A percentile compares a stretch with the other conserved stretches of the same genome.
Evolutionary conservation across 306 rosid genomes (phyloP).

Genomic region (Dryas drummondii): DNA sequence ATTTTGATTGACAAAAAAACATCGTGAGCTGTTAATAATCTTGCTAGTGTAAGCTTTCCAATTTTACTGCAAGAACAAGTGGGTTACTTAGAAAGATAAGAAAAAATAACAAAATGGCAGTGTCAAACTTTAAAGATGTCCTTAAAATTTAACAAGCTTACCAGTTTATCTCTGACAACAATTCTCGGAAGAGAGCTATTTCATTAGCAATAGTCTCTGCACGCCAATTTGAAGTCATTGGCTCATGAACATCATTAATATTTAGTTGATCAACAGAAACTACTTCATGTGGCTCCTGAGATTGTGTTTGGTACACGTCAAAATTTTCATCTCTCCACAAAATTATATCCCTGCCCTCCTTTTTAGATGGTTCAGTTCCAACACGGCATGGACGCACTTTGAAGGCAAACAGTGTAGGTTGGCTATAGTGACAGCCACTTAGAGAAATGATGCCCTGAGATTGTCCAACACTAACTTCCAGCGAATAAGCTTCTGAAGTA

Average conservation of each 20-base stretch:
- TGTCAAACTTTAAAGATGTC: constrained; percentile 17
- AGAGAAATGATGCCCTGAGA: constrained; percentile 65
- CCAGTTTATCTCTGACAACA: constrained; percentile 68
- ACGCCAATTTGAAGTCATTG: constrained; percentile 50
- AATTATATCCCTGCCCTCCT: constrained; percentile 34
- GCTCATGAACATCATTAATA: constrained; percentile 35
- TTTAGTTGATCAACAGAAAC: constrained; percentile 33
- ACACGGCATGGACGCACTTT: constrained; percentile 41
- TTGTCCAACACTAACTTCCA: constrained; percentile 60
- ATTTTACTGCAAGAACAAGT: constrained; percentile 60
- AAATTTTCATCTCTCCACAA: constrained; percentile 63
- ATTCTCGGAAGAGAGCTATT: constrained; percentile 56
- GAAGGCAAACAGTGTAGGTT: constrained; percentile 51
- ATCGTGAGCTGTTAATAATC: constrained; percentile 76
- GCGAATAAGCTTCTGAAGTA: constrained; percentile 35
- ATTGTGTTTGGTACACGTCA: constrained; percentile 29
- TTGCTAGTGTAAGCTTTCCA: constrained; percentile 86
- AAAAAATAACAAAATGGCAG: constrained; percentile 13
- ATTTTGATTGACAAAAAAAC: constrained; percentile 39
- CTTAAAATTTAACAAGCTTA: constrained; percentile 30
- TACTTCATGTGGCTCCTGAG: constrained; percentile 42
- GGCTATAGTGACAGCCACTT: constrained; percentile 46
- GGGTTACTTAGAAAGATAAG: constrained; percentile 2
- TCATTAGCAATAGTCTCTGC: constrained; percentile 60
- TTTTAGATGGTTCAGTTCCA: constrained; percentile 33